Evolutionary conservation across 495 filamentous ascomycete species (phyloP).

Genomic region (Penicillium atrosanguineum): DNA sequence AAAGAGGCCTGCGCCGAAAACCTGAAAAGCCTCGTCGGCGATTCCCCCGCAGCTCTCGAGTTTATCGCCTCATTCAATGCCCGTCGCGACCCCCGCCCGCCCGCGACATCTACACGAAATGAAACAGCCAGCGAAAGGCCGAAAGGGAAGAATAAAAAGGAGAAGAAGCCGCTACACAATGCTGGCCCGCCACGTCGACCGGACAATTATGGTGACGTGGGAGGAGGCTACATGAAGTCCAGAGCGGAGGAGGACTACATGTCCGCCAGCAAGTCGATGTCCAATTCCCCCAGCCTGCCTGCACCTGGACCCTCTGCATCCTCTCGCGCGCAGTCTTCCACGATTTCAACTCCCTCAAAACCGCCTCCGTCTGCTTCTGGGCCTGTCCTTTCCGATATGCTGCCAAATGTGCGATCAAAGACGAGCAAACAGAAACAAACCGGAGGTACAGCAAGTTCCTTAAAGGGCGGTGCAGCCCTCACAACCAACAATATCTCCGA

Average conservation of each 20-base stretch:
- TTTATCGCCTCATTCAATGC: conserved; percentile 92
- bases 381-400: conserved; percentile 73
- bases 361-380: conserved; percentile 69
- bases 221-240: conserved; percentile 61
- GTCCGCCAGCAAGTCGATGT: conserved; percentile 28
- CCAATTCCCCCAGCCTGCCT: conserved; percentile 31
- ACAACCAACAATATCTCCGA: conserved; percentile 70
- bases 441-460: conserved; percentile 38
- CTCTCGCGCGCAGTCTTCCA: conserved; percentile 38
- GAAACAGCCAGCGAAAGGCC: conserved; percentile 13
- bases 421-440: conserved; percentile 55
- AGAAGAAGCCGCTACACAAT: conserved; percentile 62
- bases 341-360: conserved; percentile 45
- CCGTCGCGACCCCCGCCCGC: conserved; percentile 50
- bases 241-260: conserved; percentile 63
- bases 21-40: conserved; percentile 84
- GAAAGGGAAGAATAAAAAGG: conserved; percentile 27
- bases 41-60: conserved; percentile 78
- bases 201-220: conserved; percentile 56
- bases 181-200: conserved; percentile 56
- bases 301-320: conserved; percentile 25
- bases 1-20: conserved; percentile 75
- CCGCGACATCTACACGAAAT: conserved; percentile 22
- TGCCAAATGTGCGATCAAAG: conserved; percentile 60
- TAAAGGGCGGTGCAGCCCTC: conserved; percentile 22